A percentile compares a stretch with the other conserved stretches of the same genome.
These are phyloP conservation scores for Jacaranda copaia DNA, from an alignment of 257 asterid genomes.

Conservation along the genomic window DNA sequence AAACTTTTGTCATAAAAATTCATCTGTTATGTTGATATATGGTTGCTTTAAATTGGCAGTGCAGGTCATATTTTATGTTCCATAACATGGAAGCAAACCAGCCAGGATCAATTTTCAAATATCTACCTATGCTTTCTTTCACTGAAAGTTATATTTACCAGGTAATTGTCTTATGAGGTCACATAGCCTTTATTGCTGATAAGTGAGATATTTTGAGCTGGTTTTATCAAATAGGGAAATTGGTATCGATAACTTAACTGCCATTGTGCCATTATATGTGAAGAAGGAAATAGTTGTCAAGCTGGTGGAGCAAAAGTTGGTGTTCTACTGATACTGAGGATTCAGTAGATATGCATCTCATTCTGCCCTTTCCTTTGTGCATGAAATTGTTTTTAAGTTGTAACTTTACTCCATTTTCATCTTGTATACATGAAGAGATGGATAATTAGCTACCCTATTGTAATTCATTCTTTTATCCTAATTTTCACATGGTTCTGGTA, in stretches of 20 bases:
- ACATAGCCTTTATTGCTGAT: conserved; percentile 1
- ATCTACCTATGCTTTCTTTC: conserved; percentile 88
- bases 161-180: conserved; percentile 50
- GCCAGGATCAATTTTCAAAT: conserved; percentile 68
- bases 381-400: neutral
- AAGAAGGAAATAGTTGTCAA: conserved; percentile 16
- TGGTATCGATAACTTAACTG: neutral
- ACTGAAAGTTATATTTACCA: conserved; percentile 93
- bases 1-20: neutral
- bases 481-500: conserved; percentile 38
- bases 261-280: neutral
- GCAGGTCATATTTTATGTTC: conserved; percentile 94
- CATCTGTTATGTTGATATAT: conserved; percentile 23
- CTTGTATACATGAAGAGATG: conserved; percentile 10
- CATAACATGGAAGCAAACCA: conserved; percentile 76
- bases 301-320: neutral
- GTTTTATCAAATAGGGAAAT: conserved; percentile 26
- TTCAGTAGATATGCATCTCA: neutral
- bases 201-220: neutral
- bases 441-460: conserved; percentile 10
- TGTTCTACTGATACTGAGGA: conserved; percentile 14
- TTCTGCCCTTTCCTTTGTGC: conserved; percentile 8
- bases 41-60: conserved; percentile 52
- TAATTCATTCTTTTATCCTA: conserved; percentile 24
- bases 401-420: neutral